Percentiles rank a stretch among this genome's conserved stretches.
Conservation (phyloP, 1,284 basidiomycete species). For the Cutaneotrichosporon cavernicola region DNA sequence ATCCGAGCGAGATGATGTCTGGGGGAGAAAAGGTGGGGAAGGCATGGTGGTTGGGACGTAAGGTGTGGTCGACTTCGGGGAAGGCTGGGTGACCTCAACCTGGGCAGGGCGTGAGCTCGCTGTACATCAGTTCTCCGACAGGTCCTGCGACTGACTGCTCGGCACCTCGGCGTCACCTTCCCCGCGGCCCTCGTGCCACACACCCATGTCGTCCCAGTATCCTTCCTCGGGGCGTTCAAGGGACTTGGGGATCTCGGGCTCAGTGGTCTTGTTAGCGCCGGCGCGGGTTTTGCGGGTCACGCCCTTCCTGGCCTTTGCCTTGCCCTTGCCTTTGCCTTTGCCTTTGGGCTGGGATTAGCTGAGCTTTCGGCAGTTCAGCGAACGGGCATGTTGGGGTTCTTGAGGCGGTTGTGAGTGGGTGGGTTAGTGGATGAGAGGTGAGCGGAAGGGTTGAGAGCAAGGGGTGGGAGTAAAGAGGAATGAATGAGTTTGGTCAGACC, state of each 20-base stretch:
- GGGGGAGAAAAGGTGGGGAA: not conserved
- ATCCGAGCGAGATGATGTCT: not conserved
- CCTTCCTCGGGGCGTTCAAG: conserved; percentile 13
- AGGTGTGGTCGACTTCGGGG: too few species aligned
- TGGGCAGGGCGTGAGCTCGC: not conserved
- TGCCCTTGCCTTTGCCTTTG: not conserved
- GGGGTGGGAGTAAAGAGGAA: too few species aligned
- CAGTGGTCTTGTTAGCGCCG: conserved; percentile 1
- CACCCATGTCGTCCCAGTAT: conserved; percentile 12
- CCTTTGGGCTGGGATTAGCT: not conserved
- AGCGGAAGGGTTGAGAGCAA: not conserved
- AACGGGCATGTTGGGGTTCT: not conserved
- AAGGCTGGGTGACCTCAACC: not conserved
- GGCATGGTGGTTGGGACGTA: not conserved
- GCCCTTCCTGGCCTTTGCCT: not conserved
- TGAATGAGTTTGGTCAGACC: not conserved
- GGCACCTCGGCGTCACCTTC: not conserved
- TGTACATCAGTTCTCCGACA: not conserved
- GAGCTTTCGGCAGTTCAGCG: not conserved
- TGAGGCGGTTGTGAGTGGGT: not conserved
- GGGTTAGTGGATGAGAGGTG: not conserved
- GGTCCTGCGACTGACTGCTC: not conserved
- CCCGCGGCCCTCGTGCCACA: conserved; percentile 4
- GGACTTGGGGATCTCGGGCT: not conserved
- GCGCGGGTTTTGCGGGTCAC: not conserved